phyloP scores from a whole-genome alignment of 805 yeast species.

The Torulaspora indica region DNA sequence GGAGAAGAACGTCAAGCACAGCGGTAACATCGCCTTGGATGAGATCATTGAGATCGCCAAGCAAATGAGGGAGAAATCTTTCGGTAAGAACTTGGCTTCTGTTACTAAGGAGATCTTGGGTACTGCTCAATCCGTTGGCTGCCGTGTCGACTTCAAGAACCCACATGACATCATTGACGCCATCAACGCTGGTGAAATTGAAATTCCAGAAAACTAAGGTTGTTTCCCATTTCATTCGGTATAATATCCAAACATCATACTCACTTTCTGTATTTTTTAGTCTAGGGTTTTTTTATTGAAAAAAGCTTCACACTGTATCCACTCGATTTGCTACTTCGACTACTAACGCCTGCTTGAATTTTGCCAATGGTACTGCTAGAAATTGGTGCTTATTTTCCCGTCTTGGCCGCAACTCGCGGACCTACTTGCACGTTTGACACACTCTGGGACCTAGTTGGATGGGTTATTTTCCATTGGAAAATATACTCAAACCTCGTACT shows the following conservation, averaged over 20 bases:
- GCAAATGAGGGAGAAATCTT: slow-evolving; percentile 94
- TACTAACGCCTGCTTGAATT: slow-evolving; percentile 7
- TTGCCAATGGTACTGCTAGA: slow-evolving; percentile 2
- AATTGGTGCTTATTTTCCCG: slow-evolving; percentile 8
- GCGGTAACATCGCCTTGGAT: slow-evolving; percentile 96
- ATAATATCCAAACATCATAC: slow-evolving; percentile 25
- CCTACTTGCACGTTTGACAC: slow-evolving; percentile 53
- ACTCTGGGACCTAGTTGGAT: slow-evolving; percentile 74
- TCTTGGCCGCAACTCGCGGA: no score
- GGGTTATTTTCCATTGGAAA: not conserved
- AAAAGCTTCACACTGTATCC: slow-evolving; percentile 26
- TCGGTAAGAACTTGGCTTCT: slow-evolving; percentile 95
- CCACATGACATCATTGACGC: slow-evolving; percentile 98
- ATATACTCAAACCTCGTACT: slow-evolving; percentile 38
- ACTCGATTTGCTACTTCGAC: slow-evolving; percentile 15
- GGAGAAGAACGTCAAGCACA: slow-evolving; percentile 99
- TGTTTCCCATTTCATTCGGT: slow-evolving; percentile 24
- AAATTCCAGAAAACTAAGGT: slow-evolving; percentile 43
- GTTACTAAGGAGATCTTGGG: slow-evolving; percentile 98
- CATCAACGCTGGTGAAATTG: slow-evolving; percentile 97
- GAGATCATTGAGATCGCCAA: slow-evolving; percentile 97
- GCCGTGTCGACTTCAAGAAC: slow-evolving; percentile 99
- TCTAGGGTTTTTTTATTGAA: slow-evolving; percentile 29
- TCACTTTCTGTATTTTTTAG: slow-evolving; percentile 31
- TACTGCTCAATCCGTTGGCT: slow-evolving; percentile 99